phyloP scores from a whole-genome alignment of 2,329 filamentous ascomycete genomes.

The Botrytis tulipae region DNA sequence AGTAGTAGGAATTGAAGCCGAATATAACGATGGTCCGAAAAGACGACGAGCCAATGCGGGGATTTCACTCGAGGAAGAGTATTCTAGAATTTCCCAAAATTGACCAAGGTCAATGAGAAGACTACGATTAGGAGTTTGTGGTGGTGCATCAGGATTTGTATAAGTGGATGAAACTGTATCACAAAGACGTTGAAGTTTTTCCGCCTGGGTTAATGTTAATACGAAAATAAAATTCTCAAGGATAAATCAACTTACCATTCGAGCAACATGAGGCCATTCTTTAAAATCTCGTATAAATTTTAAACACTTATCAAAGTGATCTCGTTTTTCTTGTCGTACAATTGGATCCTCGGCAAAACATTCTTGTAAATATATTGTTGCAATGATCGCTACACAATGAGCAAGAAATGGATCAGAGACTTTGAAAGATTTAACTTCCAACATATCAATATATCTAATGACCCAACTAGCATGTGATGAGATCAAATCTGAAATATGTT shows the following conservation, averaged over 20 bases:
- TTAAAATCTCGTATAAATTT: constrained; percentile 45
- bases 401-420: constrained; percentile 49
- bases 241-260: constrained; percentile 39
- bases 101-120: constrained; percentile 47
- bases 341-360: constrained; percentile 46
- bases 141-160: constrained; percentile 35
- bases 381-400: constrained; percentile 51
- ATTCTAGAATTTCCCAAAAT: constrained; percentile 51
- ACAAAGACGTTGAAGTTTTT: constrained; percentile 44
- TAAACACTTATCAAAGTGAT: constrained; percentile 46
- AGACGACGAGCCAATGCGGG: constrained; percentile 40
- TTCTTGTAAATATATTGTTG: constrained; percentile 53
- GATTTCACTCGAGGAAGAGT: constrained; percentile 43
- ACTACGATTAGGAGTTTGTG: constrained; percentile 38
- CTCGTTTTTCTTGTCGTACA: constrained; percentile 43
- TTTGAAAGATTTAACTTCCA: constrained; percentile 46
- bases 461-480: constrained; percentile 53
- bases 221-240: background rate
- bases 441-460: constrained; percentile 50
- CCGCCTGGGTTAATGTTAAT: constrained; percentile 38
- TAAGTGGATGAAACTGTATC: constrained; percentile 47
- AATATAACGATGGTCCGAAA: constrained; percentile 44
- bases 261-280: constrained; percentile 47
- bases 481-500: constrained; percentile 52
- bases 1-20: constrained; percentile 32